Conservation (phyloP, 2,329 filamentous ascomycete species). For the Alternaria alternata region DNA sequence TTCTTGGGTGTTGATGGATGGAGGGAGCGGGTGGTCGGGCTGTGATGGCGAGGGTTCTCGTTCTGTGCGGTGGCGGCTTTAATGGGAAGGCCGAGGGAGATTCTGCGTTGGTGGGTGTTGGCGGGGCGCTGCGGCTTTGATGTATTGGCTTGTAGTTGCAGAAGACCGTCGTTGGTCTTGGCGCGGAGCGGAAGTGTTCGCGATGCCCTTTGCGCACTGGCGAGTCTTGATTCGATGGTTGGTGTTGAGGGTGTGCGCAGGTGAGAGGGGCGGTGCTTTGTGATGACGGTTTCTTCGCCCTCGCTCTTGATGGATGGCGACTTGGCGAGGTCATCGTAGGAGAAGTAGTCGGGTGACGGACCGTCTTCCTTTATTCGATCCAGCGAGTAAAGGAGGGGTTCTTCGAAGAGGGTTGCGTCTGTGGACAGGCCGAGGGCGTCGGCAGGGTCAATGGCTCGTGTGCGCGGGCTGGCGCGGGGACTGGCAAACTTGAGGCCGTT, state of each 20-base stretch:
- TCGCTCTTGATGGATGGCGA: conserved; percentile 21
- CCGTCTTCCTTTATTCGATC: conserved; percentile 25
- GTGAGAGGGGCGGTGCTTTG: conserved; percentile 25
- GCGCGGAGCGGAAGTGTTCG: conserved; percentile 22
- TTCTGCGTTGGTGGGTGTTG: conserved; percentile 27
- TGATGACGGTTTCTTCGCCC: conserved; percentile 15
- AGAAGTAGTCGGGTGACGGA: conserved; percentile 22
- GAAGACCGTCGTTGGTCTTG: conserved; percentile 32
- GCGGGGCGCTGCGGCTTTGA: conserved; percentile 20
- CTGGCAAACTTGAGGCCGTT: conserved; percentile 27
- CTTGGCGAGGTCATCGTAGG: conserved; percentile 17
- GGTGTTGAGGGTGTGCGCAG: conserved; percentile 25
- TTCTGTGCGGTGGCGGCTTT: conserved; percentile 13
- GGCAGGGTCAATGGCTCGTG: conserved; percentile 16
- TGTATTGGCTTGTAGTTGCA: conserved; percentile 29
- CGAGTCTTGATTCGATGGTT: conserved; percentile 22
- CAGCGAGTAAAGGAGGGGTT: conserved; percentile 27
- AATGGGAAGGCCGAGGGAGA: conserved; percentile 34
- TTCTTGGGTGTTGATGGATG: conserved; percentile 9
- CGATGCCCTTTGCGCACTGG: conserved; percentile 18
- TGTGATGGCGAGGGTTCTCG: conserved; percentile 11
- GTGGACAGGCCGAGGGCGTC: conserved; percentile 25
- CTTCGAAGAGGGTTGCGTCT: conserved; percentile 31
- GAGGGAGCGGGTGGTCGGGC: conserved; percentile 16
- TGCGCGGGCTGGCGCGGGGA: conserved; percentile 18